Percentiles rank a stretch among this genome's conserved stretches.
phyloP scores from a whole-genome alignment of 2,329 filamentous ascomycete genomes.

The Cryphonectria naterciae region DNA sequence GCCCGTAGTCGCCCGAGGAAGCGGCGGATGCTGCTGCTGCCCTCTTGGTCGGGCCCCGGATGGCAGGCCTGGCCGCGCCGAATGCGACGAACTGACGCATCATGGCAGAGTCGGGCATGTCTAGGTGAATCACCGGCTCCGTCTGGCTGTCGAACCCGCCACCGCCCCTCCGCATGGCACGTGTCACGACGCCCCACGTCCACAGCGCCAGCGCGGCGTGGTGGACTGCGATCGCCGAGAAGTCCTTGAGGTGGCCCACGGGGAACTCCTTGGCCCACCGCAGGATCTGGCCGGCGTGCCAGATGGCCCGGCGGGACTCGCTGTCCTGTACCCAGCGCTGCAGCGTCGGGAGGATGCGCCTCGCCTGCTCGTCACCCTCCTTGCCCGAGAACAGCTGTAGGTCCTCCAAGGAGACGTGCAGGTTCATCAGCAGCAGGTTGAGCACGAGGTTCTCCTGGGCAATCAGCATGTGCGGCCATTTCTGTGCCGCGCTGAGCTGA shows the following conservation, averaged over 20 bases:
- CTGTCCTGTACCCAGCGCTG: slow-evolving; percentile 61
- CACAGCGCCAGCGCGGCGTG: slow-evolving; percentile 71
- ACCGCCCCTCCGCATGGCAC: slow-evolving; percentile 38
- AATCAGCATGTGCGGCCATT: slow-evolving; percentile 48
- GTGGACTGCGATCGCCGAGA: slow-evolving; percentile 70
- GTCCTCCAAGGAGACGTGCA: slow-evolving; percentile 67
- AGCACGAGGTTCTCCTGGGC: slow-evolving; percentile 53
- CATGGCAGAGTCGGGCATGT: slow-evolving; percentile 56
- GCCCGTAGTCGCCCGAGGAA: slow-evolving; percentile 6
- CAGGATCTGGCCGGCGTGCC: slow-evolving; percentile 70
- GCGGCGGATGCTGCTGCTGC: slow-evolving; percentile 4
- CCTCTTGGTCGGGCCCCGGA: slow-evolving; percentile 44
- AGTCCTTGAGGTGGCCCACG: slow-evolving; percentile 61
- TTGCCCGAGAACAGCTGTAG: slow-evolving; percentile 70
- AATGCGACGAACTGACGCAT: slow-evolving; percentile 61
- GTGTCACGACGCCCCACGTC: slow-evolving; percentile 66
- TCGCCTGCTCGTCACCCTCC: slow-evolving; percentile 68
- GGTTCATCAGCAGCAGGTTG: slow-evolving; percentile 63
- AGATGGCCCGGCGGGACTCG: slow-evolving; percentile 63
- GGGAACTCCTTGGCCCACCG: slow-evolving; percentile 62
- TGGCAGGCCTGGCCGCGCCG: slow-evolving; percentile 57
- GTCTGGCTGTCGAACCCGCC: slow-evolving; percentile 39
- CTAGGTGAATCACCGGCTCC: slow-evolving; percentile 54
- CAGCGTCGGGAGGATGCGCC: slow-evolving; percentile 60
- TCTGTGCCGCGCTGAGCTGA: slow-evolving; percentile 44